These are phyloP conservation scores for Dalbergia cultrata DNA, from an alignment of 306 rosid species.

Conservation along the genomic window DNA sequence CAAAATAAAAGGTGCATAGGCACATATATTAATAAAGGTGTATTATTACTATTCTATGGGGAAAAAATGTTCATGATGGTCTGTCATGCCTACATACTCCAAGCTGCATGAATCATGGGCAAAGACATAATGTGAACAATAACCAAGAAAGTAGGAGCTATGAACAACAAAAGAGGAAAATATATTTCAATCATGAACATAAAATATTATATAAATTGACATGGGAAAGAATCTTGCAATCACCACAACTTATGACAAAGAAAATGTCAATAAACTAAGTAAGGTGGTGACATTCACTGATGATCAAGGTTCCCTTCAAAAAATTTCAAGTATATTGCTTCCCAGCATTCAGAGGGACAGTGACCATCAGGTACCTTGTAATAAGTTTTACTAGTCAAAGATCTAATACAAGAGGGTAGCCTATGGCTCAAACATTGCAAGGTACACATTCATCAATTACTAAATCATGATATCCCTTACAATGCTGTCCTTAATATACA, in stretches of 20 bases:
- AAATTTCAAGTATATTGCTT: no score
- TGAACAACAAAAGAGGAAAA: slow-evolving; percentile 9
- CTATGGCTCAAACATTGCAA: no score
- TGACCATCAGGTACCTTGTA: no score
- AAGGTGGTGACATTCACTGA: no score
- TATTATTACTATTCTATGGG: background rate
- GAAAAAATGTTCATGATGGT: slow-evolving; percentile 16
- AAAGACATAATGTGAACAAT: slow-evolving; percentile 31
- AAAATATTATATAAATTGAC: slow-evolving; percentile 14
- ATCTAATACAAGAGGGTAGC: no score
- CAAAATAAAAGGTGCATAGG: slow-evolving; percentile 13
- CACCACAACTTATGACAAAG: background rate
- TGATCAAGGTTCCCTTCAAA: no score
- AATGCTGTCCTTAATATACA: no score
- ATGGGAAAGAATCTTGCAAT: background rate
- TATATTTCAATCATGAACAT: background rate
- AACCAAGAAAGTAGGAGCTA: background rate
- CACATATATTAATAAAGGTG: slow-evolving; percentile 38
- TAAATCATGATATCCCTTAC: slow-evolving; percentile 9
- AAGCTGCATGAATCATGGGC: slow-evolving; percentile 18
- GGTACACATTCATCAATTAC: background rate
- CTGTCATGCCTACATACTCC: slow-evolving; percentile 14
- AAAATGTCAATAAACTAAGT: no score
- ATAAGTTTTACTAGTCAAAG: no score
- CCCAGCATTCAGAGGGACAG: no score